These are phyloP conservation scores for Gossypium anomalum DNA, from an alignment of 345 rosid genomes.

Conservation along the genomic window DNA sequence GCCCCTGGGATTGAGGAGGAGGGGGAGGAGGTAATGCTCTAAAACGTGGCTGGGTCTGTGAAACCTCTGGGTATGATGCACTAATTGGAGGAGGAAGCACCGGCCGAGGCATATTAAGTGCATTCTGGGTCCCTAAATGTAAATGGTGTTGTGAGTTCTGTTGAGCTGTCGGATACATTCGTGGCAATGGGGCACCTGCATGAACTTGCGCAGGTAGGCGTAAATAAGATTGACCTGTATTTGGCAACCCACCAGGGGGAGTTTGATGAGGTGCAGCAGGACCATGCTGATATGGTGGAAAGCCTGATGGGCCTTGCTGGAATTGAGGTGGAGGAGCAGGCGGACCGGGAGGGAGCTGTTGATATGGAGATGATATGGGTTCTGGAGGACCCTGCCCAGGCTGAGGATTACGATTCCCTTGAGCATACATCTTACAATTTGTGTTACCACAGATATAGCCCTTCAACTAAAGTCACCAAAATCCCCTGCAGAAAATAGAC, in stretches of 20 bases:
- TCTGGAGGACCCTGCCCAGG: conserved; percentile 31
- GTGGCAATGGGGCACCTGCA: conserved; percentile 26
- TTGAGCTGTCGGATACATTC: conserved; percentile 30
- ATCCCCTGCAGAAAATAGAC: not conserved
- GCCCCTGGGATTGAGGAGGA: conserved; percentile 26
- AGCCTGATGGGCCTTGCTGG: conserved; percentile 27
- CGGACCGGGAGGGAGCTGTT: conserved; percentile 28
- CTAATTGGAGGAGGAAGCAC: conserved; percentile 22
- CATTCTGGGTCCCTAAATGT: conserved; percentile 25
- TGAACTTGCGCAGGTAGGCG: conserved; percentile 19
- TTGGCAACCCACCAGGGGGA: conserved; percentile 26
- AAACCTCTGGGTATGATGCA: conserved; percentile 14
- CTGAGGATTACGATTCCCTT: conserved; percentile 33
- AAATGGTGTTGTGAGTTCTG: conserved; percentile 24
- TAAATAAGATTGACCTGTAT: conserved; percentile 31
- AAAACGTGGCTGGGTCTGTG: conserved; percentile 23
- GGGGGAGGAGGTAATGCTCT: conserved; percentile 34
- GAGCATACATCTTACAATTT: conserved; percentile 30
- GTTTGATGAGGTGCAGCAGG: conserved; percentile 32
- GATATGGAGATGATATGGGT: conserved; percentile 32
- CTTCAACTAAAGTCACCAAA: conserved; percentile 12
- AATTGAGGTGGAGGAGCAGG: conserved; percentile 23
- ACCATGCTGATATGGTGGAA: conserved; percentile 32
- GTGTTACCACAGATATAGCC: not conserved
- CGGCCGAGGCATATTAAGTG: conserved; percentile 25